phyloP scores from a whole-genome alignment of 352 stramenopile species.

The Phytophthora brassicae region DNA sequence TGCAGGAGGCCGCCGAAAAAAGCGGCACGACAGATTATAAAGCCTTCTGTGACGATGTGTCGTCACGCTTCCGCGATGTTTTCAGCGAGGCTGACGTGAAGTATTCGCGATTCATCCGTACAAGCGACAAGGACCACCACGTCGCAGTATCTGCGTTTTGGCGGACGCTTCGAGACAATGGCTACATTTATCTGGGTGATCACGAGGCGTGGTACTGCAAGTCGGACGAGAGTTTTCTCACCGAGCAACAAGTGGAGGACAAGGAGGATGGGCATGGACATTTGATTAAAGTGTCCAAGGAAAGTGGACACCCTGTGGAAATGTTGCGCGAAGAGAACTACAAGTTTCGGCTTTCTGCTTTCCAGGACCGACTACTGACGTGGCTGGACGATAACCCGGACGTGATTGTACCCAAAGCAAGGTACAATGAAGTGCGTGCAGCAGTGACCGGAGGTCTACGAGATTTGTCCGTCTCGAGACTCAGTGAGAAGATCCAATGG shows the following conservation, averaged over 20 bases:
- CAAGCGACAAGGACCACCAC: conserved; percentile 94
- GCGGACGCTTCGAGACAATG: conserved; percentile 88
- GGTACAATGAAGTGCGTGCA: conserved; percentile 91
- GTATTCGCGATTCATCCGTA: conserved; percentile 97
- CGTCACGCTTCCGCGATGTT: conserved; percentile 88
- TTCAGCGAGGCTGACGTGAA: conserved; percentile 90
- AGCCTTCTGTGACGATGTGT: conserved; percentile 93
- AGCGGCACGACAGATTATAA: conserved; percentile 80
- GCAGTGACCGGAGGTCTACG: conserved; percentile 91
- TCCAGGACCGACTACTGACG: conserved; percentile 91
- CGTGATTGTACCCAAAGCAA: conserved; percentile 90
- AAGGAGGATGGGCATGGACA: conserved; percentile 39
- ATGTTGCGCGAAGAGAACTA: conserved; percentile 98
- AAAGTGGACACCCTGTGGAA: conserved; percentile 92
- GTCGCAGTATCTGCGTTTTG: conserved; percentile 91
- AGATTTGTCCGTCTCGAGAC: conserved; percentile 97
- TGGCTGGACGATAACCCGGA: conserved; percentile 87
- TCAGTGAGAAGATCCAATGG: conserved; percentile 95
- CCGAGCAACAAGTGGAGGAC: conserved; percentile 95
- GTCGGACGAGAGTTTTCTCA: conserved; percentile 98
- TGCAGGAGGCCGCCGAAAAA: conserved; percentile 93
- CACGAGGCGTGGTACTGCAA: conserved; percentile 99
- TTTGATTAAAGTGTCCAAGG: conserved; percentile 75
- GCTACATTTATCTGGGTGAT: conserved; percentile 96
- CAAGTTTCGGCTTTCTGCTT: conserved; percentile 97